These are phyloP conservation scores for Bipolaris sorokiniana DNA, from an alignment of 2,329 filamentous ascomycete species.

Conservation along the genomic window DNA sequence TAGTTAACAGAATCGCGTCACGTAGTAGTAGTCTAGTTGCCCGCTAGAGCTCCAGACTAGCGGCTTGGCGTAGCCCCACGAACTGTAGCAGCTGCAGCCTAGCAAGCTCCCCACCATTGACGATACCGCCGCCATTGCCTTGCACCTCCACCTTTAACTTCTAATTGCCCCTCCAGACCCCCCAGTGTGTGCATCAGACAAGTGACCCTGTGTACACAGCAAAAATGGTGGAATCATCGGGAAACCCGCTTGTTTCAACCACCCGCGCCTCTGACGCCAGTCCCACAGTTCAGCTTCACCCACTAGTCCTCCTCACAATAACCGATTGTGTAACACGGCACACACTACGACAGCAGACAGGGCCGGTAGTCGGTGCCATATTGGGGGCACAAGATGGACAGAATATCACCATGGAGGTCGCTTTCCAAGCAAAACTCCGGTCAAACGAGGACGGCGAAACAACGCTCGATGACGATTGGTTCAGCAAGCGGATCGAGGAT, in stretches of 20 bases:
- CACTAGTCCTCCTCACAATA: conserved; percentile 92
- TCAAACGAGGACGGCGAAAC: conserved; percentile 61
- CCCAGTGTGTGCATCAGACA: neutral
- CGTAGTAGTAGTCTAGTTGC: conserved; percentile 6
- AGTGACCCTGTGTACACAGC: neutral
- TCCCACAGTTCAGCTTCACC: conserved; percentile 84
- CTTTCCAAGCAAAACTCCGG: conserved; percentile 75
- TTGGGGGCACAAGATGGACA: conserved; percentile 90
- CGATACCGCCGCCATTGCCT: conserved; percentile 10
- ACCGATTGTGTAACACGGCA: conserved; percentile 96
- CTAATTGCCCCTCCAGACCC: neutral
- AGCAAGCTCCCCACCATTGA: conserved; percentile 19
- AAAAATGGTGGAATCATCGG: conserved; percentile 45
- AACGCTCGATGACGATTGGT: conserved; percentile 72
- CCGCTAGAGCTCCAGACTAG: conserved; percentile 5
- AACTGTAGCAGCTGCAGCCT: conserved; percentile 19
- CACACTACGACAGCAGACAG: conserved; percentile 74
- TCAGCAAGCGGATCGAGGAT: conserved; percentile 78
- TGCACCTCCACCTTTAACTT: neutral
- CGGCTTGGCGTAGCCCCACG: conserved; percentile 17
- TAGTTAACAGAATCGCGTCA: conserved; percentile 5
- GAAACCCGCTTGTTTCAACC: conserved; percentile 54
- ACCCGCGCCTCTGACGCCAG: conserved; percentile 68
- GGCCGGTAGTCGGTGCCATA: conserved; percentile 84
- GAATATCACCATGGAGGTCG: conserved; percentile 89